These are phyloP conservation scores for Phytophthora pistaciae DNA, from an alignment of 352 stramenopile species.

Conservation along the genomic window DNA sequence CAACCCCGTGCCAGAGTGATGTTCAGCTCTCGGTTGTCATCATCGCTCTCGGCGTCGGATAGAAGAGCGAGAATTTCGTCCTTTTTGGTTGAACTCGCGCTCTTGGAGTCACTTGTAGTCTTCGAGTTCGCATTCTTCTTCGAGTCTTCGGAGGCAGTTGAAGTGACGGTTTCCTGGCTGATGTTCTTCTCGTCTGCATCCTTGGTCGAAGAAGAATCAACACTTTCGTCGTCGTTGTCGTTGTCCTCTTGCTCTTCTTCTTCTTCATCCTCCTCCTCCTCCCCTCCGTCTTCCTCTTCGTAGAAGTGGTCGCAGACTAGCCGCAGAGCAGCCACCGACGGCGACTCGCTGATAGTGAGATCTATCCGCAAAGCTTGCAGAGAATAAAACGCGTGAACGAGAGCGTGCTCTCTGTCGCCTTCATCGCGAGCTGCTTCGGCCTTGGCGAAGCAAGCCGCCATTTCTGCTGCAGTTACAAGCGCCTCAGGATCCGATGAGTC, in stretches of 20 bases:
- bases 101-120: slow-evolving; percentile 14
- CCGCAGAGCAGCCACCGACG: slow-evolving; percentile 36
- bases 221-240: slow-evolving; percentile 9
- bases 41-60: slow-evolving; percentile 18
- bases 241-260: slow-evolving; percentile 35
- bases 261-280: slow-evolving; percentile 36
- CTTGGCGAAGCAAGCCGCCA: slow-evolving; percentile 61
- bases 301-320: slow-evolving; percentile 70
- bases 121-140: background rate
- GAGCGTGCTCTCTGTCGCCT: slow-evolving; percentile 72
- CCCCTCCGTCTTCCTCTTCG: slow-evolving; percentile 50
- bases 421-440: slow-evolving; percentile 67
- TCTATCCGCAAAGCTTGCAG: slow-evolving; percentile 72
- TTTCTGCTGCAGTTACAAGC: slow-evolving; percentile 32
- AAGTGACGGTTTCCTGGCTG: slow-evolving; percentile 6
- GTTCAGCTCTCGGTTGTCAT: slow-evolving; percentile 22
- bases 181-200: slow-evolving; percentile 2
- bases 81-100: slow-evolving; percentile 41
- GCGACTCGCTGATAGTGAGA: slow-evolving; percentile 43
- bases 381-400: slow-evolving; percentile 84
- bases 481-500: slow-evolving; percentile 18
- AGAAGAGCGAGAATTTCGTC: slow-evolving; percentile 55
- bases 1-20: slow-evolving; percentile 41
- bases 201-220: background rate
- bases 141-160: background rate